phyloP scores from a whole-genome alignment of 2,329 filamentous ascomycete genomes.

The Sodiomyces alkalinus region DNA sequence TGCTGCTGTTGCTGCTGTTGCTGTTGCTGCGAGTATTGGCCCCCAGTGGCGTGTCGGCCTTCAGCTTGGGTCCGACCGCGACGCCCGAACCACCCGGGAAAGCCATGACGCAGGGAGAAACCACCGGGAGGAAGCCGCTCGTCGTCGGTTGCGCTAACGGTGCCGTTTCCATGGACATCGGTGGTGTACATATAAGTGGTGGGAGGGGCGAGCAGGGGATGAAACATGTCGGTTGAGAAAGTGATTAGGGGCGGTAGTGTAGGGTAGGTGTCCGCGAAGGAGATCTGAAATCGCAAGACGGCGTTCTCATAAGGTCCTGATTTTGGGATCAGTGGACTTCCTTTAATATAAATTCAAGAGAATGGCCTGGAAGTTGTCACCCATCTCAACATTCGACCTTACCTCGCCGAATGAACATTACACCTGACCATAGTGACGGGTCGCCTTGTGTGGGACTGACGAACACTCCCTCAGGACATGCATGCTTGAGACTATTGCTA shows the following conservation, averaged over 20 bases:
- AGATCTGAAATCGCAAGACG: constrained; percentile 78
- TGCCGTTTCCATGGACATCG: constrained; percentile 57
- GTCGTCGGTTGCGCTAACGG: constrained; percentile 69
- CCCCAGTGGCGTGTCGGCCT: constrained; percentile 24
- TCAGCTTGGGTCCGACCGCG: constrained; percentile 24
- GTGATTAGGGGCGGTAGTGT: constrained; percentile 67
- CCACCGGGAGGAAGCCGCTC: constrained; percentile 75
- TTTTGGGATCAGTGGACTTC: not conserved
- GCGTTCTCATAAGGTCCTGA: constrained; percentile 78
- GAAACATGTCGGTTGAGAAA: constrained; percentile 87
- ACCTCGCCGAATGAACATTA: constrained; percentile 85
- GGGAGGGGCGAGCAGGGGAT: constrained; percentile 79
- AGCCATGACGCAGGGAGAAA: constrained; percentile 81
- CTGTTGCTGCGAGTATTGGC: constrained; percentile 9
- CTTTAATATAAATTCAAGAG: not conserved
- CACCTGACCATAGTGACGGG: constrained; percentile 73
- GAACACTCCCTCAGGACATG: constrained; percentile 75
- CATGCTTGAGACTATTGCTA: constrained; percentile 67
- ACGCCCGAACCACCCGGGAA: constrained; percentile 75
- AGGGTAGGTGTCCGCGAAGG: constrained; percentile 72
- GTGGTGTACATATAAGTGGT: constrained; percentile 93
- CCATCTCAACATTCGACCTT: constrained; percentile 10
- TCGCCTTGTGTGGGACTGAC: constrained; percentile 72
- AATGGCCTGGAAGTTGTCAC: too few relatives aligned
- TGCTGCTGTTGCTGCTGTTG: constrained; percentile 12